Conservation (phyloP, 2,329 filamentous ascomycete genomes). For the Phialophora macrospora region DNA sequence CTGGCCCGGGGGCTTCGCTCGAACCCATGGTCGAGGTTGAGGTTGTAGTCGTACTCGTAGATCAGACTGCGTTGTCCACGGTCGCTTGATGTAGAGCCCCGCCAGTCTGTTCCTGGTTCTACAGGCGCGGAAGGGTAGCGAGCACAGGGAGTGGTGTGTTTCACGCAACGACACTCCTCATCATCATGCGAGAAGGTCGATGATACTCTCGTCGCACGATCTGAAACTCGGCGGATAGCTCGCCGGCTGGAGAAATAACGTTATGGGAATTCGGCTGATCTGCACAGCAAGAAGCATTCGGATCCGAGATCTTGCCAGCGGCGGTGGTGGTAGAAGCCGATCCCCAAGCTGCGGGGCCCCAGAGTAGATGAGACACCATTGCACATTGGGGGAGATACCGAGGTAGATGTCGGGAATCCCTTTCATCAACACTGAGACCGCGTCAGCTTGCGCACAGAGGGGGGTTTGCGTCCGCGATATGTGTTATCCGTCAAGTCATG, state of each 20-base stretch:
- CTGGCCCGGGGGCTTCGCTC: neutral
- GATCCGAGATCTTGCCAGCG: neutral
- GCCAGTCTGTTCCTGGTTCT: neutral
- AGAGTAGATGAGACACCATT: neutral
- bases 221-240: neutral
- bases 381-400: neutral
- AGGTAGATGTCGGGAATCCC: slow-evolving; percentile 4
- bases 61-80: neutral
- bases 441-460: neutral
- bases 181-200: neutral
- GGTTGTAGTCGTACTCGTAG: neutral
- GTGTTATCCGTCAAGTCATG: too few species aligned
- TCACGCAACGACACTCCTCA: neutral
- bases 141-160: neutral
- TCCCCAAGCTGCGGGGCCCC: neutral
- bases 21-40: neutral
- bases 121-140: neutral
- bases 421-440: neutral
- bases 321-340: too few species aligned
- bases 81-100: neutral
- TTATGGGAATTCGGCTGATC: neutral
- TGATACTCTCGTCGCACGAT: neutral
- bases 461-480: too few species aligned
- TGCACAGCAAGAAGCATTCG: too few species aligned
- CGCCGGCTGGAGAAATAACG: neutral